phyloP scores from a whole-genome alignment of 345 rosid genomes.

The Camelina laxa region DNA sequence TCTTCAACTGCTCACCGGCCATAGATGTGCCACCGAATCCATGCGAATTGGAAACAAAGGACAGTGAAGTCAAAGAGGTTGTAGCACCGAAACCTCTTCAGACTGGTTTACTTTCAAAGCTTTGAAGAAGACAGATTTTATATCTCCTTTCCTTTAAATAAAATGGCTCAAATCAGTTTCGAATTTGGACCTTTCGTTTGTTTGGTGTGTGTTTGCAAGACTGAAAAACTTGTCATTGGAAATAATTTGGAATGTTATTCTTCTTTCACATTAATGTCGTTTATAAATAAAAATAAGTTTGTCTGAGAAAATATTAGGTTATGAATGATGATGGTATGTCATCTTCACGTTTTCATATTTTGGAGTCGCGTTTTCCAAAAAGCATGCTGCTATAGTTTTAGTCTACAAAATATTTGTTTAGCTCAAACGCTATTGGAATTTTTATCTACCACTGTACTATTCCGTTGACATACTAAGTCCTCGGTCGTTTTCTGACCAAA shows the following conservation, averaged over 20 bases:
- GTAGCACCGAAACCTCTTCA: constrained; percentile 52
- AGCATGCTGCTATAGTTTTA: too few relatives aligned
- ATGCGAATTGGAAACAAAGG: constrained; percentile 72
- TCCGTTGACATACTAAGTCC: too few relatives aligned
- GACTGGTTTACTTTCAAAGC: constrained; percentile 67
- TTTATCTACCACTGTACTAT: too few relatives aligned
- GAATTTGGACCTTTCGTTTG: not conserved
- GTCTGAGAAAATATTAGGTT: not conserved
- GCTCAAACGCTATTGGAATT: too few relatives aligned
- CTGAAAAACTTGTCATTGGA: constrained; percentile 8
- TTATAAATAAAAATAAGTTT: not conserved
- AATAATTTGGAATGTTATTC: not conserved
- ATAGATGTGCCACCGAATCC: constrained; percentile 88
- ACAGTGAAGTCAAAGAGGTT: constrained; percentile 64
- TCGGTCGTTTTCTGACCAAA: too few relatives aligned
- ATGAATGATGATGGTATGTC: not conserved
- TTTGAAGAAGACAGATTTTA: constrained; percentile 47
- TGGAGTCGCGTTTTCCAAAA: not conserved
- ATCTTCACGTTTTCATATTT: not conserved
- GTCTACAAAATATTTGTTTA: too few relatives aligned
- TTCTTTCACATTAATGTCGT: not conserved
- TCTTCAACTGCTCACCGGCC: constrained; percentile 94
- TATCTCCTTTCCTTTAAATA: not conserved
- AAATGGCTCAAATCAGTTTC: constrained; percentile 1
- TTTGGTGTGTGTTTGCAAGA: constrained; percentile 32